phyloP scores from a whole-genome alignment of 2,329 filamentous ascomycete species.

The Diaporthe sp. region DNA sequence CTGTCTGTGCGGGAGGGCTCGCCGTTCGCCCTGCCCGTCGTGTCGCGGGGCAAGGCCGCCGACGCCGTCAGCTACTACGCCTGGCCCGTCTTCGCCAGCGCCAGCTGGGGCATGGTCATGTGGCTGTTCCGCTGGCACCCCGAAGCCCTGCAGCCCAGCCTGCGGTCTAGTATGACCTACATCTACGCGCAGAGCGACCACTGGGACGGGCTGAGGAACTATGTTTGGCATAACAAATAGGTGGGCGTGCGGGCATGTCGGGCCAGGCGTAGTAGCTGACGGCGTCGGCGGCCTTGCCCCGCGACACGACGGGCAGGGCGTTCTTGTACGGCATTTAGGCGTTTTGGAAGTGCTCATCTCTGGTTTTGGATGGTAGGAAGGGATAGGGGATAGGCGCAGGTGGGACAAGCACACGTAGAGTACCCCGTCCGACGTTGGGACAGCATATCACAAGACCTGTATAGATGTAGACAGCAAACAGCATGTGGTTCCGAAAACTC shows the following conservation, averaged over 20 bases:
- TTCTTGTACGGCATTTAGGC: constrained; percentile 9
- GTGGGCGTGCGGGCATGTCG: not conserved
- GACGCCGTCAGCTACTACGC: constrained; percentile 74
- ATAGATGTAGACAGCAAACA: constrained; percentile 18
- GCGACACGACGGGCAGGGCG: too few relatives aligned
- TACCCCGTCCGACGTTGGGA: not conserved
- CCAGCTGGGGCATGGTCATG: constrained; percentile 96
- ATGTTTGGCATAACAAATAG: constrained; percentile 85
- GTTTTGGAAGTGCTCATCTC: constrained; percentile 6
- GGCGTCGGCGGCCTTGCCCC: not conserved
- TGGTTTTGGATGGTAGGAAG: not conserved
- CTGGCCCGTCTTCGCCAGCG: constrained; percentile 91
- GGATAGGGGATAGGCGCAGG: not conserved
- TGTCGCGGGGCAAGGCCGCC: constrained; percentile 58
- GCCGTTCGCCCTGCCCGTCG: constrained; percentile 54
- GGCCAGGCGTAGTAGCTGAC: not conserved
- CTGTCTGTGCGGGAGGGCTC: constrained; percentile 76
- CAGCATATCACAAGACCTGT: not conserved
- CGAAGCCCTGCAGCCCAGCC: constrained; percentile 87
- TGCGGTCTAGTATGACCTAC: constrained; percentile 96
- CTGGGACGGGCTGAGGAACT: constrained; percentile 87
- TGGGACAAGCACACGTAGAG: not conserved
- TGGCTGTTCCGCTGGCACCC: constrained; percentile 93
- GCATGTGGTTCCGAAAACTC: not conserved
- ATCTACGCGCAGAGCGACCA: constrained; percentile 92